Evolutionary conservation across 2,329 filamentous ascomycete genomes (phyloP), one percentile per base, ranked within the genome.

Genomic region (Hymenoscyphus scutula): DNA sequence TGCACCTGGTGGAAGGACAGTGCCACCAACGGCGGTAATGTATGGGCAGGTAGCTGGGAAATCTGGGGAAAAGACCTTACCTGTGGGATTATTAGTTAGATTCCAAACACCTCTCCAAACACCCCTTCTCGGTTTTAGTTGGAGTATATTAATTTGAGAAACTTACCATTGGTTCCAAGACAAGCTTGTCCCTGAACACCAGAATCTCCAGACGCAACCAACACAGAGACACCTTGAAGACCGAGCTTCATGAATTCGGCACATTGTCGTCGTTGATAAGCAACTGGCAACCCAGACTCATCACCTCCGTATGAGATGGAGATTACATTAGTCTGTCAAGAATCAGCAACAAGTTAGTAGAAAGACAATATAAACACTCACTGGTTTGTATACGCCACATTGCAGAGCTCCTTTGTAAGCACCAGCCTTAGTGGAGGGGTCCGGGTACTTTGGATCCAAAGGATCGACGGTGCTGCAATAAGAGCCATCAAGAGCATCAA

Each of bases 21-120:
- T 87, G 1, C 84, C 87, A 23, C 89, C 88, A 1, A 90, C 82
- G 1, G 82, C 76, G 0, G 88, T 90, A n/a, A 90, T 82, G 73
- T 84, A 90, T 0, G 87, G 88, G 69, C 89, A 91, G 0, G 82
- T 82, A 0, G 82, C 83, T 0, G 88, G 88, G 74, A 90, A 91
- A 1, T 80, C 81, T 1, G 86, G 81, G 7, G 62, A 61, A 53
- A 68, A 69, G 27, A 66, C 63, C 19, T 65, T 62, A 2, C 65
- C 69, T 5, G 57, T 32, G 7, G 10, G n/a, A 11, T 25, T 56
- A 32, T 56, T 51, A 58, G 23, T 56, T 38, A 10, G 15, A 15
- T 5, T 4, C 38, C 34, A 30, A 30, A 54, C 25, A 17, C 19
- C 15, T 17, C 17, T 38, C 37, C 11, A 38, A 11, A 38, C 4